Conservation (phyloP, 495 filamentous ascomycete genomes). For the Penicillium coprophilum region DNA sequence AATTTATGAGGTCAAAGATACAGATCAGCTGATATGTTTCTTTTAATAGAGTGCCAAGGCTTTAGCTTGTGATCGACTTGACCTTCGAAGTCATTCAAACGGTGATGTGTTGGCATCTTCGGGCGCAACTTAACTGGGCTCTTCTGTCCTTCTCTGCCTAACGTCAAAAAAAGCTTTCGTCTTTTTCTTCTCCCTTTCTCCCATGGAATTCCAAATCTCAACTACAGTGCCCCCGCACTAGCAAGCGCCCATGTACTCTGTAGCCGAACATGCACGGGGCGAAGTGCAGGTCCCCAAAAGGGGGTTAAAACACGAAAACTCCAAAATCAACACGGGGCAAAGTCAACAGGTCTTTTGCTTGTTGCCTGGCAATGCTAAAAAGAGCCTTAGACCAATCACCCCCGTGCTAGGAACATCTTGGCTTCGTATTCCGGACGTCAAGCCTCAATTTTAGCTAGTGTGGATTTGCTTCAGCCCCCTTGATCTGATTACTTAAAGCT, state of each 20-base stretch:
- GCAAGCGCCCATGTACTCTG: neutral
- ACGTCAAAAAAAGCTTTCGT: neutral
- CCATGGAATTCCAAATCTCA: neutral
- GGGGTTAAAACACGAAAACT: neutral
- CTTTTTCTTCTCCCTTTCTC: neutral
- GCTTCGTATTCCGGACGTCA: conserved; percentile 8
- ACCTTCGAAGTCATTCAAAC: neutral
- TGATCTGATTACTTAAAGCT: conserved; percentile 1
- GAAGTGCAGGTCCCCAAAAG: neutral
- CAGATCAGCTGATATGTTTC: neutral
- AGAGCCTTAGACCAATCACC: neutral
- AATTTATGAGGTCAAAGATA: neutral
- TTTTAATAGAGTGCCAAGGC: conserved; percentile 7
- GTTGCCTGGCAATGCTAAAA: neutral
- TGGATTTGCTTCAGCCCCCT: conserved; percentile 7
- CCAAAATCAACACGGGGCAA: neutral
- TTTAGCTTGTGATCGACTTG: conserved; percentile 1
- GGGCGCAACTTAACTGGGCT: conserved; percentile 1
- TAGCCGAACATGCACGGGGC: neutral
- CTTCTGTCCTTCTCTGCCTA: conserved; percentile 3
- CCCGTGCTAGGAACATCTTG: neutral
- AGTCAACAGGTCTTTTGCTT: neutral
- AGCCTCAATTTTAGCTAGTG: conserved; percentile 3
- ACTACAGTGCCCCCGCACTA: neutral
- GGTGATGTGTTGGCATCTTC: conserved; percentile 9